phyloP scores from a whole-genome alignment of 2,329 filamentous ascomycete species.

The Rosellinia necatrix region DNA sequence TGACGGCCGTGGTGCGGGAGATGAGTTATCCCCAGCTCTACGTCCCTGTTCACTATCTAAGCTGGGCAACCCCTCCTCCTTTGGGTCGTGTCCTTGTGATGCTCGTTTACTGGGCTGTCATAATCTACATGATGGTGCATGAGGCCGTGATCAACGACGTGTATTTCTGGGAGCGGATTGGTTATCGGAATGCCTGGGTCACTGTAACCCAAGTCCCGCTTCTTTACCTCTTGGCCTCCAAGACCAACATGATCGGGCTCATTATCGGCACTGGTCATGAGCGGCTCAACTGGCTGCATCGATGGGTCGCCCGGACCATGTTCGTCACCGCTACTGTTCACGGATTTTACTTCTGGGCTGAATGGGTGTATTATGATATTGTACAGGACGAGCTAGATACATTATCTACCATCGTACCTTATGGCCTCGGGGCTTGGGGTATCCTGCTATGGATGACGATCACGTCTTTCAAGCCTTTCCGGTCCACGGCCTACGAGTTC shows the following conservation, averaged over 20 bases:
- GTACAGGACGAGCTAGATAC: constrained; percentile 61
- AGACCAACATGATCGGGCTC: constrained; percentile 62
- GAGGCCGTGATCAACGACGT: constrained; percentile 55
- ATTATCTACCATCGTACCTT: constrained; percentile 65
- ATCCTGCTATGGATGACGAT: constrained; percentile 69
- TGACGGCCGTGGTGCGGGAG: constrained; percentile 62
- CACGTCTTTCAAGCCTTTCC: constrained; percentile 65
- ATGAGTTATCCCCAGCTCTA: constrained; percentile 60
- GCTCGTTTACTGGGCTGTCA: constrained; percentile 61
- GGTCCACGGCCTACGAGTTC: constrained; percentile 69
- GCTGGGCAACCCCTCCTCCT: constrained; percentile 63
- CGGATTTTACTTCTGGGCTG: constrained; percentile 69
- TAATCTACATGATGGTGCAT: constrained; percentile 61
- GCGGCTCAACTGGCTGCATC: constrained; percentile 73
- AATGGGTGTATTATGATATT: constrained; percentile 66
- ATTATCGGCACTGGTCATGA: constrained; percentile 69
- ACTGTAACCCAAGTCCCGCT: constrained; percentile 67
- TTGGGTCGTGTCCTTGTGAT: constrained; percentile 60
- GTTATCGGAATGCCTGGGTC: constrained; percentile 71
- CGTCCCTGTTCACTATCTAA: constrained; percentile 50
- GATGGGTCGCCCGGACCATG: constrained; percentile 73
- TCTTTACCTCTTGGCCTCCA: constrained; percentile 65
- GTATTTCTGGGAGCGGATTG: constrained; percentile 67
- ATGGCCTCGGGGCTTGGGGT: constrained; percentile 69
- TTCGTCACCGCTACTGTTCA: constrained; percentile 71